Conservation (phyloP, 805 yeast species). For the Ogataea populi-albae region DNA sequence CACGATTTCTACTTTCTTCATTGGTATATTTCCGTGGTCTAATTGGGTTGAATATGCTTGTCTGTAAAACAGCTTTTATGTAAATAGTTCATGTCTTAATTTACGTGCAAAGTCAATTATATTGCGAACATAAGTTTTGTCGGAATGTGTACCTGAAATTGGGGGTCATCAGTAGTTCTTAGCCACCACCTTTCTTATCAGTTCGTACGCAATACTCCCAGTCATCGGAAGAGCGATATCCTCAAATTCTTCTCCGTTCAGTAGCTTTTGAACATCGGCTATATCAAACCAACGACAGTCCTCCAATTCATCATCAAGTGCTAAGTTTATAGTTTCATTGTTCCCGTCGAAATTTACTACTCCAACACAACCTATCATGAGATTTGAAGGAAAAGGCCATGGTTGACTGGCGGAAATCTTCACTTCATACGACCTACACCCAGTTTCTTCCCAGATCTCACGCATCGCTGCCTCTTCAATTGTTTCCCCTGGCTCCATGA, state of each 20-base stretch:
- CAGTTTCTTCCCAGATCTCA: slow-evolving; percentile 96
- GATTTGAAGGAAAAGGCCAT: slow-evolving; percentile 94
- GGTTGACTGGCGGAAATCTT: slow-evolving; percentile 77
- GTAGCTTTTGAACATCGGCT: slow-evolving; percentile 39
- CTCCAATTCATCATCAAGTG: slow-evolving; percentile 79
- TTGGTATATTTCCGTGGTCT: too few species aligned
- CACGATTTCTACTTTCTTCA: slow-evolving; percentile 6
- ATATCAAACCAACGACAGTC: slow-evolving; percentile 86
- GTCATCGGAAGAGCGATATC: slow-evolving; percentile 41
- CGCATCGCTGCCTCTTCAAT: slow-evolving; percentile 84
- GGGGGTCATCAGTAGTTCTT: slow-evolving; percentile 3
- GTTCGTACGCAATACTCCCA: slow-evolving; percentile 42
- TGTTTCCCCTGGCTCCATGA: slow-evolving; percentile 93
- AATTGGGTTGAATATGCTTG: too few species aligned
- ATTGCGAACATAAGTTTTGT: too few species aligned
- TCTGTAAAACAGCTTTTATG: too few species aligned
- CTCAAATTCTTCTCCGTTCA: slow-evolving; percentile 12
- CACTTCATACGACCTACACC: slow-evolving; percentile 61
- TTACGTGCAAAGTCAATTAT: too few species aligned
- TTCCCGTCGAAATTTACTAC: slow-evolving; percentile 66
- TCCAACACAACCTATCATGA: slow-evolving; percentile 92
- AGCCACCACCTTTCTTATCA: slow-evolving; percentile 38
- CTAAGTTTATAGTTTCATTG: slow-evolving; percentile 64
- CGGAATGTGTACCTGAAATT: too few species aligned
- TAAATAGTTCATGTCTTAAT: too few species aligned